Evolutionary conservation across 164 flowering plant species (phyloP), one percentile per base, ranked within the genome.

Genomic region (Tetracentron sinense): DNA sequence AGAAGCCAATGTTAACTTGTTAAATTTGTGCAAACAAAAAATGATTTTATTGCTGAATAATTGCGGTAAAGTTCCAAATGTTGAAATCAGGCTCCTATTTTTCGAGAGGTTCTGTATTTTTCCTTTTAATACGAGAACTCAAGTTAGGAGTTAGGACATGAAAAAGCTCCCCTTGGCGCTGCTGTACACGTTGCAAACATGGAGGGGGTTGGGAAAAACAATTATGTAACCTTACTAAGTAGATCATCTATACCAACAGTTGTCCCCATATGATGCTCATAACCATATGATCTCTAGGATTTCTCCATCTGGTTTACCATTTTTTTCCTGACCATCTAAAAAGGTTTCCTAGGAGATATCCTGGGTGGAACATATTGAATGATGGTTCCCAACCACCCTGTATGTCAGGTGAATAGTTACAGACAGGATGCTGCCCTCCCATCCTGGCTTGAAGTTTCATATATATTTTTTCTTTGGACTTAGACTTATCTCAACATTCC

Each of bases 401-500:
- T 20, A 49, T 49, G 52, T 20, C 15, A 42, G 16, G 26, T 42
- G 12, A 16, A n/a, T 44, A 5, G 30, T 22, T n/a, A 44, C 17
- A 16, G 33, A 16, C 10, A 7, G 19, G 47, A 7, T 42, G 17
- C 21, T 33, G 46, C 2, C 7, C 15, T 57, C 60, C 60, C 35
- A 21, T 23, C 20, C 29, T 35, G 42, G 42, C 28, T 12, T 58
- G 7, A 11, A 19, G 48, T 58, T 22, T 12, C n/a, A 4, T 8
- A 28, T 58, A n/a, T n/a, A n/a, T 58, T 5, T 38, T 4, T 26
- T 22, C 20, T n/a, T 7, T 59, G 50, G 42, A 10, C 42, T 67
- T 60, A 59, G 68, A 10, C 23, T 23, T 55, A 44, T 66, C 38
- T 47, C 29, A 7, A 20, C 50, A 28, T 54, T 69, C 50, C 72